A percentile compares a stretch with the other conserved stretches of the same genome.
These are phyloP conservation scores for Amanita jacksonii DNA, from an alignment of 768 basidiomycete species.

Conservation along the genomic window DNA sequence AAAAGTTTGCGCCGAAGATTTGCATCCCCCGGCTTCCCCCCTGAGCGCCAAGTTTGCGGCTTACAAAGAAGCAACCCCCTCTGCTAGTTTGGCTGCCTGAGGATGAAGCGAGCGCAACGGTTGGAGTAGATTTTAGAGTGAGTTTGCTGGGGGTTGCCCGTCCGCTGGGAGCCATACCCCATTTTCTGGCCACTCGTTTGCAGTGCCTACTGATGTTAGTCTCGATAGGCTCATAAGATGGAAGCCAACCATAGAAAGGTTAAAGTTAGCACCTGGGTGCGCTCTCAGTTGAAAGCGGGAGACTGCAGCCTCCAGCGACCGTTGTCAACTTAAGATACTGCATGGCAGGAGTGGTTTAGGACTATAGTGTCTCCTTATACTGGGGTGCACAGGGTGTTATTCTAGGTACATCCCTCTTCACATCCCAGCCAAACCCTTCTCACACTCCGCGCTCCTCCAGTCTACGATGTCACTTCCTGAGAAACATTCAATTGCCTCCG, in stretches of 20 bases:
- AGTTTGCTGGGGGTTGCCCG: too few species aligned
- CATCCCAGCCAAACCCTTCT: not conserved
- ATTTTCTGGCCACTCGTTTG: too few species aligned
- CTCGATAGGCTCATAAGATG: constrained; percentile 77
- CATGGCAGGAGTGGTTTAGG: constrained; percentile 93
- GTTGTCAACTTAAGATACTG: constrained; percentile 60
- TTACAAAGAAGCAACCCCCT: too few species aligned
- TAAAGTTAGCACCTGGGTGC: constrained; percentile 95
- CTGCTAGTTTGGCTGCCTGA: constrained; percentile 96
- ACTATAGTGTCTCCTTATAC: constrained; percentile 96
- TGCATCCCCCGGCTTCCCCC: too few species aligned
- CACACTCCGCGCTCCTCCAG: constrained; percentile 38
- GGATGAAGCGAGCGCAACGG: constrained; percentile 81
- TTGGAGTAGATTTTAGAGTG: constrained; percentile 80
- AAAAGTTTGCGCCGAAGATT: too few species aligned
- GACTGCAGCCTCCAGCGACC: too few species aligned
- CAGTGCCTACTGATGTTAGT: not conserved
- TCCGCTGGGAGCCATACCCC: too few species aligned
- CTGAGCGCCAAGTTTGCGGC: too few species aligned
- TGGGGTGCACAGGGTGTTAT: constrained; percentile 81
- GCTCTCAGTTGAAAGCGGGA: too few species aligned
- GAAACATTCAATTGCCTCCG: constrained; percentile 94
- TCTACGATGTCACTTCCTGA: constrained; percentile 91
- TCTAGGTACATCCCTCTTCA: constrained; percentile 35
- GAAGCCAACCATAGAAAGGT: constrained; percentile 73